Conservation (phyloP, 2,329 filamentous ascomycete species). For the Tolypocladium pustulatum region DNA sequence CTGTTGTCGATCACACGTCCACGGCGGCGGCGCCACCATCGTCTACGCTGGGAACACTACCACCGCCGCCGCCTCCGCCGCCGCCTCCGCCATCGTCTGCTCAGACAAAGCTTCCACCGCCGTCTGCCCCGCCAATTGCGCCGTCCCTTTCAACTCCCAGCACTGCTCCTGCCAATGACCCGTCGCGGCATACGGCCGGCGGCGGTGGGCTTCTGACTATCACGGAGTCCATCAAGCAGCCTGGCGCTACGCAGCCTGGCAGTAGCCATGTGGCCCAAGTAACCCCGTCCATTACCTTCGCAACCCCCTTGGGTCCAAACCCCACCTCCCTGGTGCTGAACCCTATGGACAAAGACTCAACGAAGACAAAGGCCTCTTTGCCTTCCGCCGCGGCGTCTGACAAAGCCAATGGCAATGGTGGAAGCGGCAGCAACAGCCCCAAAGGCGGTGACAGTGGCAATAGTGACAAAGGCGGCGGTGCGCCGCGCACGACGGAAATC, state of each 20-base stretch:
- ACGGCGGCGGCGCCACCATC: not conserved
- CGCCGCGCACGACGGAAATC: constrained; percentile 11
- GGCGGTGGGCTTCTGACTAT: constrained; percentile 9
- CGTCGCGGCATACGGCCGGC: not conserved
- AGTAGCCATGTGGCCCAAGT: not conserved
- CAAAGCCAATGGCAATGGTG: constrained; percentile 2
- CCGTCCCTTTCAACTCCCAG: not conserved
- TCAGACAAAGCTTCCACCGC: not conserved
- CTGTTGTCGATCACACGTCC: constrained; percentile 12
- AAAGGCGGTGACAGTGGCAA: not conserved
- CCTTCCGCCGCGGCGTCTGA: not conserved
- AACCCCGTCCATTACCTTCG: constrained; percentile 4
- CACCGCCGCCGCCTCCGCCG: constrained; percentile 4
- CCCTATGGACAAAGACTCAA: constrained; percentile 12
- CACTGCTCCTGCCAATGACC: not conserved
- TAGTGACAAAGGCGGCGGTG: constrained; percentile 1
- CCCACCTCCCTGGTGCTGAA: constrained; percentile 16
- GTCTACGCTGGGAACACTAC: constrained; percentile 3
- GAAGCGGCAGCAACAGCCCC: not conserved
- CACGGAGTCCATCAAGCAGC: constrained; percentile 16
- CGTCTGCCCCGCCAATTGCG: not conserved
- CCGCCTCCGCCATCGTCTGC: constrained; percentile 1
- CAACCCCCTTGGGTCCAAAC: not conserved
- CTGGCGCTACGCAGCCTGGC: constrained; percentile 5
- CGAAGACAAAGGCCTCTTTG: not conserved